Conservation (phyloP, 2,329 filamentous ascomycete genomes). For the Corynespora cassiicola region DNA sequence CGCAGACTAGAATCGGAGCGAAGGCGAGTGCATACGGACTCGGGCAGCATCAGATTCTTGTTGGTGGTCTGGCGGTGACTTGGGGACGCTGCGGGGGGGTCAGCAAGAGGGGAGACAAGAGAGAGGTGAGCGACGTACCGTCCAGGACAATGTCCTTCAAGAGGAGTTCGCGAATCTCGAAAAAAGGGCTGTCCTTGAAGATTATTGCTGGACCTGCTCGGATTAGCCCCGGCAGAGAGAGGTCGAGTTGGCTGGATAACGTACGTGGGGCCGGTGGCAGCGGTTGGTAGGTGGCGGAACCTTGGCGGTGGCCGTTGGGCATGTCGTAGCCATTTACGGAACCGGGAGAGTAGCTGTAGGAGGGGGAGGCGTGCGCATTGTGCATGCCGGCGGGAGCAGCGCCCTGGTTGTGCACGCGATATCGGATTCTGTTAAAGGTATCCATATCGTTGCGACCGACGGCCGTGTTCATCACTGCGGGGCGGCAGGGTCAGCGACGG, state of each 20-base stretch:
- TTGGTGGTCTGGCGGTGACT: slow-evolving; percentile 64
- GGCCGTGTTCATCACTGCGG: slow-evolving; percentile 47
- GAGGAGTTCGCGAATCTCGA: slow-evolving; percentile 70
- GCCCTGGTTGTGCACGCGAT: slow-evolving; percentile 51
- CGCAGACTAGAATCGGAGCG: slow-evolving; percentile 67
- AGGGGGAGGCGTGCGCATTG: slow-evolving; percentile 23
- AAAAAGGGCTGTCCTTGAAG: slow-evolving; percentile 87
- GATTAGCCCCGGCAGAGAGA: slow-evolving; percentile 15
- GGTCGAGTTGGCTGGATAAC: slow-evolving; percentile 10
- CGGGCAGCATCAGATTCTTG: slow-evolving; percentile 65
- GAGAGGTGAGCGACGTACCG: slow-evolving; percentile 60
- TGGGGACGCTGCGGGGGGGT: slow-evolving; percentile 59
- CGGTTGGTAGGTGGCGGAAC: slow-evolving; percentile 20
- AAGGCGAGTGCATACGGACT: slow-evolving; percentile 62
- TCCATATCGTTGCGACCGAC: slow-evolving; percentile 41
- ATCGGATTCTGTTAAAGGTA: slow-evolving; percentile 45
- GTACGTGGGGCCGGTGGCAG: slow-evolving; percentile 22
- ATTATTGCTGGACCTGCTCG: slow-evolving; percentile 48
- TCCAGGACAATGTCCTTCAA: slow-evolving; percentile 73
- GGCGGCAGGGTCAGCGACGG: slow-evolving; percentile 4
- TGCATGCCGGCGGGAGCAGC: slow-evolving; percentile 32
- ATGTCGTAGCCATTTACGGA: slow-evolving; percentile 27
- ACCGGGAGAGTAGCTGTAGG: slow-evolving; percentile 21
- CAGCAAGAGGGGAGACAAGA: neutral
- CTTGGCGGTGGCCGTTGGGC: slow-evolving; percentile 23